Percentiles rank a stretch among this genome's conserved stretches.
Evolutionary conservation across 805 yeast species (phyloP).

Genomic region (Ogataea wickerhamii): DNA sequence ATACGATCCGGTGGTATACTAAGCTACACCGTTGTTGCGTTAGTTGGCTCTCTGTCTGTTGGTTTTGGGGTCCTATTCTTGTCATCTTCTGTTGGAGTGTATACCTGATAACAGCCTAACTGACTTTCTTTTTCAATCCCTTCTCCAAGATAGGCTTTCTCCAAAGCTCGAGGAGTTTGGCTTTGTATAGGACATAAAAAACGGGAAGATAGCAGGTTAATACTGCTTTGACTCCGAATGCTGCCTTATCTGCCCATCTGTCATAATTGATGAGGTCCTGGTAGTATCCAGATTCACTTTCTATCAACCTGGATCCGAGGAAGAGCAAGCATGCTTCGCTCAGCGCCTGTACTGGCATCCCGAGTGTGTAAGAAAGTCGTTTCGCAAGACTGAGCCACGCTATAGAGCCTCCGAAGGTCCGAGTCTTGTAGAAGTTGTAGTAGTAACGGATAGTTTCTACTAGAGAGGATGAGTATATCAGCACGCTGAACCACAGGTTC

Average conservation of each 20-base stretch:
- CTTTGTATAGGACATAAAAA: conserved; percentile 23
- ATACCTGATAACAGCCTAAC: conserved; percentile 17
- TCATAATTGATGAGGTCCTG: conserved; percentile 16
- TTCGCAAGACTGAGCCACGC: conserved; percentile 17
- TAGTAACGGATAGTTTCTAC: conserved; percentile 24
- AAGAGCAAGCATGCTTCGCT: conserved; percentile 24
- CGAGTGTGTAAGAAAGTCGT: conserved; percentile 12
- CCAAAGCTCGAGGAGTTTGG: conserved; percentile 17
- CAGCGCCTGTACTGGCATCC: conserved; percentile 20
- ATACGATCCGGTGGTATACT: too few relatives aligned
- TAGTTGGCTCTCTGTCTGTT: conserved; percentile 19
- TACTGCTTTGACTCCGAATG: conserved; percentile 9
- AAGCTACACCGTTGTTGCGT: conserved; percentile 19
- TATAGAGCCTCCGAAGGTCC: conserved; percentile 22
- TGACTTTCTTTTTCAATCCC: conserved; percentile 3
- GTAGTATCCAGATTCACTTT: conserved; percentile 18
- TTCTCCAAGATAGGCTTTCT: not conserved
- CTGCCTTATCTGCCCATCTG: conserved; percentile 8
- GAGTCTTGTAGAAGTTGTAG: conserved; percentile 27
- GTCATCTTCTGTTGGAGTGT: conserved; percentile 32
- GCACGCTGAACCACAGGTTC: conserved; percentile 19
- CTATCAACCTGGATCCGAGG: conserved; percentile 19
- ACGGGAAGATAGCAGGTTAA: conserved; percentile 20
- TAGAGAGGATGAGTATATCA: conserved; percentile 22
- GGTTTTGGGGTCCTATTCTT: conserved; percentile 30